A percentile compares a stretch with the other conserved stretches of the same genome.
Conservation (phyloP, 2,329 filamentous ascomycete genomes). For the Niveomyces coronatus region DNA sequence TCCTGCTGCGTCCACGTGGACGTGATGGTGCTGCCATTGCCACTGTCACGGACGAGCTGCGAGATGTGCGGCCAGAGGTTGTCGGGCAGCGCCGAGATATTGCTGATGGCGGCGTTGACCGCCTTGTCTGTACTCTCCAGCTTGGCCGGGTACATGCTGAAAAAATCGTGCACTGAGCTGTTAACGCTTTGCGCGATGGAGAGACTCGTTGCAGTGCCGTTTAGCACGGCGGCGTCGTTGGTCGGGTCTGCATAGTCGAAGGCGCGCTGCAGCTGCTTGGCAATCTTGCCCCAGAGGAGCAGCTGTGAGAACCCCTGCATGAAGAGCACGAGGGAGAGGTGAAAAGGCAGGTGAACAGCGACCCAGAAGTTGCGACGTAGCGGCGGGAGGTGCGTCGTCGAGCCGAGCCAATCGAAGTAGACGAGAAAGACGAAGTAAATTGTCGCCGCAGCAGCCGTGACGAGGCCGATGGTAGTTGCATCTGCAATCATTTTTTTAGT, state of each 20-base stretch:
- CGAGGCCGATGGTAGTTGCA: constrained; percentile 27
- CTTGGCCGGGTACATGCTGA: constrained; percentile 18
- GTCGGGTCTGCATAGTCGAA: constrained; percentile 11
- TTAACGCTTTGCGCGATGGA: neutral
- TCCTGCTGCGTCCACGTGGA: constrained; percentile 5
- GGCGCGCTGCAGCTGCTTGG: constrained; percentile 19
- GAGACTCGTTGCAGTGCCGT: constrained; percentile 12
- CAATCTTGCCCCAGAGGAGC: constrained; percentile 33
- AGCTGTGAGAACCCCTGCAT: constrained; percentile 53
- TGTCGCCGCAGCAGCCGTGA: constrained; percentile 28
- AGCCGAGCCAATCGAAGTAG: constrained; percentile 54
- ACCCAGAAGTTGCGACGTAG: constrained; percentile 51
- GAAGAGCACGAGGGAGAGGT: constrained; percentile 52
- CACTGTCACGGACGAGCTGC: constrained; percentile 3
- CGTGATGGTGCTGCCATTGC: constrained; percentile 1
- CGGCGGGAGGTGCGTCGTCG: constrained; percentile 41
- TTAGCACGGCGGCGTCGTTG: constrained; percentile 14
- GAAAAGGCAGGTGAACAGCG: constrained; percentile 50
- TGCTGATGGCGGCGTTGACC: constrained; percentile 16
- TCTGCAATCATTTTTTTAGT: constrained; percentile 15
- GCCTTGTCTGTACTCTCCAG: constrained; percentile 14
- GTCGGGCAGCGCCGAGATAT: constrained; percentile 19
- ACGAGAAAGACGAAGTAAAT: constrained; percentile 37
- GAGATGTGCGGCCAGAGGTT: constrained; percentile 18
- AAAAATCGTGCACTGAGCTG: constrained; percentile 15